A percentile compares a stretch with the other conserved stretches of the same genome.
Evolutionary conservation across 208 protist genomes (phyloP).

Genomic region (Wallacemonas sp.): DNA sequence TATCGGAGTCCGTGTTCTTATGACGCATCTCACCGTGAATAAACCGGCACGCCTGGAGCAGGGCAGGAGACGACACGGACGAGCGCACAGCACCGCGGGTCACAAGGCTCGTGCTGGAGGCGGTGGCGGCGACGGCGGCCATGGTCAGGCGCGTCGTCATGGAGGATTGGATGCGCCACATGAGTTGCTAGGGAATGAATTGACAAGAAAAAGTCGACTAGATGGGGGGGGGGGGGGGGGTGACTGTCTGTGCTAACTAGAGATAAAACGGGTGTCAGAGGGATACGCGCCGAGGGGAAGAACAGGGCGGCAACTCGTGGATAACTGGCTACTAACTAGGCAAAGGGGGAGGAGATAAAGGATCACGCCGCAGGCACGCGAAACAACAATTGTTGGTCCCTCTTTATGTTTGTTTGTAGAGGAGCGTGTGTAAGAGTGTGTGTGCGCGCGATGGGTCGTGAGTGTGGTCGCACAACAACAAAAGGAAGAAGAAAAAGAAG

Average conservation of each 20-base stretch:
- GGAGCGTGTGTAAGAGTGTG: no score
- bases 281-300: no score
- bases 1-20: slow-evolving; percentile 88
- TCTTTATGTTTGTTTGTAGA: no score
- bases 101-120: no score
- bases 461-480: no score
- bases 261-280: not conserved
- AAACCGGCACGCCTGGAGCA: slow-evolving; percentile 17
- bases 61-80: not conserved
- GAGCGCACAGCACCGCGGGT: slow-evolving; percentile 1
- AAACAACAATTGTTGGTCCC: no score
- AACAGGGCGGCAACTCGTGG: not conserved
- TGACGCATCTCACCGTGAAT: slow-evolving; percentile 89
- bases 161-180: not conserved
- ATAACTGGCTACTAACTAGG: not conserved
- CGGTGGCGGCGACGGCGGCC: not conserved
- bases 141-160: slow-evolving; percentile 1
- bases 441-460: no score
- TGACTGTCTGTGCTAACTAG: slow-evolving; percentile 17
- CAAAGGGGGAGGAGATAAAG: not conserved
- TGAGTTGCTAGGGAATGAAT: not conserved
- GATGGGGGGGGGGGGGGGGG: no score
- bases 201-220: no score
- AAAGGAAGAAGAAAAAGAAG: not conserved
- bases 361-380: not conserved